Evolutionary conservation across 2,329 filamentous ascomycete genomes (phyloP), one percentile per base, ranked within the genome.

Genomic region (Penicillium thymicola): DNA sequence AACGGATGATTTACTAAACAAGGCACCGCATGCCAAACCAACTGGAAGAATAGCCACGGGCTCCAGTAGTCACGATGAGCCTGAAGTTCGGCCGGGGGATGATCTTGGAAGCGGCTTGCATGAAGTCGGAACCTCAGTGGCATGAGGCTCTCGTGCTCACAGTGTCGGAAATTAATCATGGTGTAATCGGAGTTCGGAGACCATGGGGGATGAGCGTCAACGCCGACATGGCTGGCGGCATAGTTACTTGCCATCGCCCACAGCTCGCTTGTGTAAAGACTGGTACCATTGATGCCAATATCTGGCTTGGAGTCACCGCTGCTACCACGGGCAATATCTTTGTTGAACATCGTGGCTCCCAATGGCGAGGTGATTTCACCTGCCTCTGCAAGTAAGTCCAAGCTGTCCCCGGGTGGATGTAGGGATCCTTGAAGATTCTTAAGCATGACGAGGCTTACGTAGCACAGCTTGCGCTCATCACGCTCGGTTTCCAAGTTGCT

Each of bases 1-100:
- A 81, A 74, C 0, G 79, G 79, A 52, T 81, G 79, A 48, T 81
- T 81, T 6, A 81, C 64, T 0, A 81, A 67, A 55, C 76, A 80
- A 1, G 78, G 73, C 36, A 81, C 78, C 0, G 77, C 74, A 48
- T 79, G 76, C 59, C 79, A 80, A 2, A 79, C 61, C 32, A 81
- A 71, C 55, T 82, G 79, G 25, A 78, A 70, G 55, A 79, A 77
- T 0, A 81, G 62, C 73, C 76, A 81, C 0, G 79, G 78, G 0
- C 74, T 75, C 79, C 79, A 82, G 53, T 80, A 81, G 37, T 76
- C 71, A 11, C 78, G 70, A 42, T 73, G 70, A 1, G 68, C 60
- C 41, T 78, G 67, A 3, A 81, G 61, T 2, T 75, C 68, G n/a
- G 69, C 71, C 0, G 66, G 51, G 0, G 70, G 61, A 25, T 71